Conservation (phyloP, 176 grass and related monocot genomes). For the Hordeum marinum region DNA sequence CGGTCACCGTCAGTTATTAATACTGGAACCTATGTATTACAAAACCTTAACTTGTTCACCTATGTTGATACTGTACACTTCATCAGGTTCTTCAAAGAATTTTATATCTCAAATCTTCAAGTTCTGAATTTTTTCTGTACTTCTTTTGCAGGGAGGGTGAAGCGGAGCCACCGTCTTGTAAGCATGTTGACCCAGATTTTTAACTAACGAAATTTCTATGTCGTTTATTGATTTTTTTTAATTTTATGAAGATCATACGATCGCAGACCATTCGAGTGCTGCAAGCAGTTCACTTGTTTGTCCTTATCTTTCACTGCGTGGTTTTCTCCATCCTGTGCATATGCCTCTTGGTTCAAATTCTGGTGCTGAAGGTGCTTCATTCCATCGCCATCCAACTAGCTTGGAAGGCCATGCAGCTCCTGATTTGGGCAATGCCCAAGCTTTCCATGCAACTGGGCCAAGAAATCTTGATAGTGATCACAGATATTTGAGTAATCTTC, state of each 20-base stretch:
- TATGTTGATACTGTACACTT: not conserved
- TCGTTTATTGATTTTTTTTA: conserved; percentile 22
- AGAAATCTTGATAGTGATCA: conserved; percentile 68
- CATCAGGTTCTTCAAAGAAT: not conserved
- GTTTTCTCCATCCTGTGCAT: conserved; percentile 60
- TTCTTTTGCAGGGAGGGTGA: conserved; percentile 61
- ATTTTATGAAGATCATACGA: conserved; percentile 55
- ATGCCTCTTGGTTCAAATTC: conserved; percentile 55
- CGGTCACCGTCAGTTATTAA: not conserved
- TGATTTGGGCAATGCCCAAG: conserved; percentile 49
- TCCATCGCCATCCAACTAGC: conserved; percentile 55
- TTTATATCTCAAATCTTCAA: conserved; percentile 11
- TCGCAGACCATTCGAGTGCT: conserved; percentile 59
- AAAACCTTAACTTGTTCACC: conserved; percentile 1
- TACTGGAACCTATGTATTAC: not conserved
- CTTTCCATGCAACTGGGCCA: conserved; percentile 52
- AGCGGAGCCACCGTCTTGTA: conserved; percentile 54
- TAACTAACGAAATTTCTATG: conserved; percentile 2
- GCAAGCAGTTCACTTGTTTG: conserved; percentile 67
- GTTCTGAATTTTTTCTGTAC: conserved; percentile 14
- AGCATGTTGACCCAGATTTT: conserved; percentile 31
- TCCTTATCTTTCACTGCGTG: conserved; percentile 62
- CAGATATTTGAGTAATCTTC: conserved; percentile 52
- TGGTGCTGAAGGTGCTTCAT: conserved; percentile 49
- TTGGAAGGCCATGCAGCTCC: conserved; percentile 47